These are phyloP conservation scores for Hamamelis virginiana DNA, from an alignment of 164 flowering plant genomes.

Conservation along the genomic window DNA sequence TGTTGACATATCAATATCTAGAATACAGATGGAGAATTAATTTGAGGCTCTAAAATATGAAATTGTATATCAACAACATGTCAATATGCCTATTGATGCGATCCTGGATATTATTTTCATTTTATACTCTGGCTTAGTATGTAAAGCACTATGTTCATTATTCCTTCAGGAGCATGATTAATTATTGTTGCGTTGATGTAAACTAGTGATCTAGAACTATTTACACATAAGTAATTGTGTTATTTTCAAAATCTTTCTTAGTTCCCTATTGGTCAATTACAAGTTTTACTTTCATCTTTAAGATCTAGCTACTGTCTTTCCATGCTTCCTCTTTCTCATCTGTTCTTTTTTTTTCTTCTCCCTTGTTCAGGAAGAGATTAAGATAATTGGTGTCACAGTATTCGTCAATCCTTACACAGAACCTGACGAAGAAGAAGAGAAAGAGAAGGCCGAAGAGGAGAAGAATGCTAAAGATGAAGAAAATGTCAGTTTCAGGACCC, in stretches of 20 bases:
- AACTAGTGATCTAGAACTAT: neutral
- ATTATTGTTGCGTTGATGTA: neutral
- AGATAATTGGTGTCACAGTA: constrained; percentile 62
- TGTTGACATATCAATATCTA: no score
- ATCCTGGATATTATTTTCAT: neutral
- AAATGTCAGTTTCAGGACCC: constrained; percentile 41
- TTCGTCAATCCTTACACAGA: constrained; percentile 92
- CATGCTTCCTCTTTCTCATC: neutral
- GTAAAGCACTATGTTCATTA: neutral
- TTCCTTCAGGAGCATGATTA: neutral
- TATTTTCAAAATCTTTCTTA: neutral
- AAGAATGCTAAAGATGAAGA: constrained; percentile 59
- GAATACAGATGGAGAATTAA: no score
- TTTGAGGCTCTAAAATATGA: no score
- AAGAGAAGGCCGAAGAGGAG: constrained; percentile 51
- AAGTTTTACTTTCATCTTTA: neutral
- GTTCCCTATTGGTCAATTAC: neutral
- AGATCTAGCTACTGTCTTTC: neutral
- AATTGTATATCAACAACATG: neutral
- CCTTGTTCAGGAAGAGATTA: constrained; percentile 83
- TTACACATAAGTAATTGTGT: neutral
- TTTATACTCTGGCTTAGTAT: neutral
- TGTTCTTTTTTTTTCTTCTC: neutral
- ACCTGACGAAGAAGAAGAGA: constrained; percentile 77
- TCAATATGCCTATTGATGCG: neutral